These are phyloP conservation scores for Acanthamoeba healyi DNA, from an alignment of 208 protist genomes.

Conservation along the genomic window DNA sequence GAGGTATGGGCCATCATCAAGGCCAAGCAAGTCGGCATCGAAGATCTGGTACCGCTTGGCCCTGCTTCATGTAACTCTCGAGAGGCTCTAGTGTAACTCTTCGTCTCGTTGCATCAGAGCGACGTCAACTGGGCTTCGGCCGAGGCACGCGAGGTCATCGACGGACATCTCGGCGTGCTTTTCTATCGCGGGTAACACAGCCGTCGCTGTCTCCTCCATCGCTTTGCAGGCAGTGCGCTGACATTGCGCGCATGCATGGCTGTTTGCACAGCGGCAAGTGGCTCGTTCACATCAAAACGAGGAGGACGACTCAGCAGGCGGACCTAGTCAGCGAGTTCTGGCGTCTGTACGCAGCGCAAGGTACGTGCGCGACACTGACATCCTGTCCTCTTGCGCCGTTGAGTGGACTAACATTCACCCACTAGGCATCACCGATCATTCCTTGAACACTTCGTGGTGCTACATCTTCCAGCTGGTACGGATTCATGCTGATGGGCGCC, in stretches of 20 bases:
- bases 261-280: background rate
- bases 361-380: background rate
- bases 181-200: slow-evolving; percentile 12
- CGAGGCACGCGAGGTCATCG: slow-evolving; percentile 45
- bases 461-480: slow-evolving; percentile 56
- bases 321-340: background rate
- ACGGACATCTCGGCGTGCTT: slow-evolving; percentile 6
- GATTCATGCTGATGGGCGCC: no score
- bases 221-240: background rate
- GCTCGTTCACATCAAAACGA: background rate
- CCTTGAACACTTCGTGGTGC: slow-evolving; percentile 15
- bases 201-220: no score
- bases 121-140: slow-evolving; percentile 49
- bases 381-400: background rate
- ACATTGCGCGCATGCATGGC: background rate
- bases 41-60: slow-evolving; percentile 46
- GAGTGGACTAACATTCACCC: no score
- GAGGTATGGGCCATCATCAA: slow-evolving; percentile 64
- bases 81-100: background rate
- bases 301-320: background rate
- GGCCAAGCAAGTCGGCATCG: slow-evolving; percentile 36
- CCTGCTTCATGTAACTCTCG: background rate
- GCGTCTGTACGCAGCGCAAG: background rate
- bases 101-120: background rate
- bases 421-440: background rate